Evolutionary conservation across 2,329 filamentous ascomycete species (phyloP), one percentile per base, ranked within the genome.

Genomic region (Aspergillus carbonarius): DNA sequence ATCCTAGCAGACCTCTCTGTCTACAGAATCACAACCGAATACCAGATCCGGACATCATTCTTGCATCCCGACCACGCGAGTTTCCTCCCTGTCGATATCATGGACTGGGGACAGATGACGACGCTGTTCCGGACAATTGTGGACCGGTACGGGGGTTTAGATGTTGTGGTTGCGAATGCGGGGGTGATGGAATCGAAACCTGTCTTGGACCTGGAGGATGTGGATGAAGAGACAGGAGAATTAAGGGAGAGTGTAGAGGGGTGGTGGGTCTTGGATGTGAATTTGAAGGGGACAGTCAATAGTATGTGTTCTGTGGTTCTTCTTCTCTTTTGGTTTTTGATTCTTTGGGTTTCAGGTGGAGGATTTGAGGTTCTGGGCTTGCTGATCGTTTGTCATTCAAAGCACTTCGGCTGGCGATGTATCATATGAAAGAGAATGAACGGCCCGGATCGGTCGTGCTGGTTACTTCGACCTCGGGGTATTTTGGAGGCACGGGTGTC

Each of bases 261-360:
- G 1, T 63, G 52, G n/a, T 66, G 60, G 17, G 72, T 76, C 0
- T 63, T 76, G 42, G 77, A 79, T 60, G 70, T 80, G 3, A 80
- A 81, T 66, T 46, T 79, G 4, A 79, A 78, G 59, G 78, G 78
- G 0, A 76, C 76, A 1, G 68, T 80, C 64, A 80, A 80, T 58
- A 79, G 78, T 79, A 66, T 37, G 46, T 56, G 47, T 32, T 8
- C n/a, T n/a, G n/a, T n/a, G n/a, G 18, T 5, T 17, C 12, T 48
- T 32, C 32, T 17, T 49, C 54, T 56, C 17, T 25, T 27, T 42
- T 20, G n/a, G 47, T 69, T 50, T 67, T 50, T 67, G 63, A 34
- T 18, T 18, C 17, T 46, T 5, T 25, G 5, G 20, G 20, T 15
- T 12, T 6, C 17, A 5, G 4, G 23, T 25, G 23, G 8, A 13